Percentiles rank a stretch among this genome's conserved stretches.
Conservation (phyloP, 768 basidiomycete species). For the Dioszegia hungarica region DNA sequence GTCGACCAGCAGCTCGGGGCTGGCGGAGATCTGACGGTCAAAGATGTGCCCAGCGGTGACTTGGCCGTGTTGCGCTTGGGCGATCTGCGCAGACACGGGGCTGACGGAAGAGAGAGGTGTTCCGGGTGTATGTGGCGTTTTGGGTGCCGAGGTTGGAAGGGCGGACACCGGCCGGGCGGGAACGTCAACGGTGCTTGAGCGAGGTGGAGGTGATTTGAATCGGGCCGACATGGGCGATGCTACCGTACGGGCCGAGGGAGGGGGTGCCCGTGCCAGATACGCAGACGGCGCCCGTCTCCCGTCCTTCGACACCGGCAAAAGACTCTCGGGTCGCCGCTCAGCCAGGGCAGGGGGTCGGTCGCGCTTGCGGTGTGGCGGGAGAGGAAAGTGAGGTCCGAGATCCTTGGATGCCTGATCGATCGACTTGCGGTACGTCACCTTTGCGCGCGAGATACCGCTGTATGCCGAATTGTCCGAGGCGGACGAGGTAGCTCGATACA, state of each 20-base stretch:
- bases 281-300: neutral
- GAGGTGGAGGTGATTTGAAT: neutral
- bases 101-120: too few species aligned
- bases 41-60: neutral
- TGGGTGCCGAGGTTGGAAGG: neutral
- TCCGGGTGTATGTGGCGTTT: neutral
- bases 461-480: neutral
- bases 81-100: neutral
- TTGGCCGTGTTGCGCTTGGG: neutral
- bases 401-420: conserved; percentile 17
- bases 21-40: neutral
- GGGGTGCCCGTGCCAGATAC: neutral
- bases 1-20: neutral
- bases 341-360: neutral
- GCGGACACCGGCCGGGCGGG: neutral
- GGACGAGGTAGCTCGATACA: neutral
- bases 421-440: conserved; percentile 11
- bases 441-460: neutral
- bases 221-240: neutral
- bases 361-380: conserved; percentile 14
- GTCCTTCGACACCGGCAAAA: too few species aligned
- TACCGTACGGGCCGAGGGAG: neutral
- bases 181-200: neutral
- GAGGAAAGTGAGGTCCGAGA: conserved; percentile 27
- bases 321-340: too few species aligned